Base-by-base conservation (phyloP, 306 rosid genomes). In the Castanea mollissima region DNA sequence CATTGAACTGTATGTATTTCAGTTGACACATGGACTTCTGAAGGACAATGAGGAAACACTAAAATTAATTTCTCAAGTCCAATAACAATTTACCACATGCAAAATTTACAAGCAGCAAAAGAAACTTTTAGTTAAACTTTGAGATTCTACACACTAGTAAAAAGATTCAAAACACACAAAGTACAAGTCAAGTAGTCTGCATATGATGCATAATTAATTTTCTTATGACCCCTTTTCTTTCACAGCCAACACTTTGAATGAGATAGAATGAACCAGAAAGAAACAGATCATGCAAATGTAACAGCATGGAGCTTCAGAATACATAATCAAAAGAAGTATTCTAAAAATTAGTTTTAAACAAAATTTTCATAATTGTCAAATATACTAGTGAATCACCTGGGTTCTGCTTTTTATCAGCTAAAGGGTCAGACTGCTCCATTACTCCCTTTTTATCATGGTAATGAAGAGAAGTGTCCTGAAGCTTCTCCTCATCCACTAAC, bases 361-460 rank as follows among this genome's bases (percentile, higher is more conserved):
- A 27, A 60, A 38, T 29, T 20, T 35, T 7, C 51, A 9, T 56
- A 5, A n/a, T 32, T 55, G 54, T 79, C 60, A 68, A 55, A 78
- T 46, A 54, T 58, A 20, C 60, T 51, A 35, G 5, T 68, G 49
- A 49, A 51, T 62, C 84, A 92, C 97, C 94, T 73, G 91, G 81
- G 80, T 70, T 72, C 52, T 21, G 76, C 18, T 55, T 62, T 71
- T 88, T 31, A 54, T 62, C 56, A 4, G 54, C 55, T 31, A 75
- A 55, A 55, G 46, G 55, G 67, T 73, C 74, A 10, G 58, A 74
- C 35, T 74, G 75, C 80, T 57, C 78, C 57, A 6, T 14, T n/a
- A 74, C 44, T 63, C 76, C 88, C 74, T 84, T 57, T 27, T 72
- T 77, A 72, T 58, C 13, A 6, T 55, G 13, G 3, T 51, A 74